Evolutionary conservation across 495 filamentous ascomycete genomes (phyloP).

Genomic region (Apiosordaria backusii): DNA sequence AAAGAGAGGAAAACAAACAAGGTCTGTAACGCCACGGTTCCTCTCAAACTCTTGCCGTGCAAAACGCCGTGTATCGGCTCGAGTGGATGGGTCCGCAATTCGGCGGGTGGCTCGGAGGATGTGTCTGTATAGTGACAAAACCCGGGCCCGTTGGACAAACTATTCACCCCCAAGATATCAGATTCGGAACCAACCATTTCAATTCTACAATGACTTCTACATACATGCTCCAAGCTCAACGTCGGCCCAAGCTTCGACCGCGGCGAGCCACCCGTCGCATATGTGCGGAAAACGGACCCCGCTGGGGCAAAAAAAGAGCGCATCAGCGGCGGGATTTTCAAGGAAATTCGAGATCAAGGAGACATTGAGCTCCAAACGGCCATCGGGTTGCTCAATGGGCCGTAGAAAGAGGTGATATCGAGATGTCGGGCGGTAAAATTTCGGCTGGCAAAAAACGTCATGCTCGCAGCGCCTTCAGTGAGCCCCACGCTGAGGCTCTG

Average conservation of each 20-base stretch:
- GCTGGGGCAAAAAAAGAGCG: slow-evolving; percentile 23
- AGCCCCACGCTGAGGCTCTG: not conserved
- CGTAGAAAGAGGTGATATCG: not conserved
- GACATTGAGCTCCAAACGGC: too few relatives aligned
- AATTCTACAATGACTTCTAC: slow-evolving; percentile 17
- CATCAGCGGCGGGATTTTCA: not conserved
- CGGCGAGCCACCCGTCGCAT: slow-evolving; percentile 33
- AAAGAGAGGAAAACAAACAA: slow-evolving; percentile 46
- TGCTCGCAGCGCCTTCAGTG: not conserved
- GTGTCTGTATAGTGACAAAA: slow-evolving; percentile 55
- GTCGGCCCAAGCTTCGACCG: slow-evolving; percentile 36
- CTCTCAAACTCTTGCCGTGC: slow-evolving; percentile 75
- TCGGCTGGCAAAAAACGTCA: not conserved
- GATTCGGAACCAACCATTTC: not conserved
- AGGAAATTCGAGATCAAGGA: not conserved
- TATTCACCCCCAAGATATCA: slow-evolving; percentile 23
- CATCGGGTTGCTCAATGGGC: not conserved
- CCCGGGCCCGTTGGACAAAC: slow-evolving; percentile 58
- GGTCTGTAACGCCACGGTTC: slow-evolving; percentile 64
- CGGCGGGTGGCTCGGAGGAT: slow-evolving; percentile 50
- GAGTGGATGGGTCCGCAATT: slow-evolving; percentile 50
- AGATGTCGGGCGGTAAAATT: not conserved
- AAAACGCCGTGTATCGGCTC: slow-evolving; percentile 65
- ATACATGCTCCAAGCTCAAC: slow-evolving; percentile 50
- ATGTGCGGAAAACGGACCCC: slow-evolving; percentile 35